Percentiles rank a stretch among this genome's conserved stretches.
phyloP scores from a whole-genome alignment of 2,329 filamentous ascomycete species.

The Aureobasidium sp. region DNA sequence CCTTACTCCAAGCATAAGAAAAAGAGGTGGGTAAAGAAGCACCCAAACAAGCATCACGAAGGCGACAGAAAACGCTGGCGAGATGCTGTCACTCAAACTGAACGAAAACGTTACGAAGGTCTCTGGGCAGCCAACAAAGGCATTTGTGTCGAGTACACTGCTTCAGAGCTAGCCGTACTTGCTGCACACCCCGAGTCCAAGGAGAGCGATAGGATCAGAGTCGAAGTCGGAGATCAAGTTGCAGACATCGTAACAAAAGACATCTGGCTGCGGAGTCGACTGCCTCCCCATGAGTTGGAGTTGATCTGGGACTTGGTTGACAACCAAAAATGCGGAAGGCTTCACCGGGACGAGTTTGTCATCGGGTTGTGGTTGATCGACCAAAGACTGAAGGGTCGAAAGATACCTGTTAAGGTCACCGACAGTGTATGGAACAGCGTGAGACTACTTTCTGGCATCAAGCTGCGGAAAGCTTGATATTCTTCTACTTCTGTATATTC shows the following conservation, averaged over 20 bases:
- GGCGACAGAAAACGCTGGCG: constrained; percentile 69
- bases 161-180: constrained; percentile 12
- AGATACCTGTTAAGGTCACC: constrained; percentile 62
- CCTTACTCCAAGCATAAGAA: constrained; percentile 44
- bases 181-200: constrained; percentile 12
- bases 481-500: background rate
- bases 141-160: constrained; percentile 29
- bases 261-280: constrained; percentile 63
- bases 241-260: constrained; percentile 62
- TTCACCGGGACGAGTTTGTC: constrained; percentile 66
- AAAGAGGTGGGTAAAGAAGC: constrained; percentile 51
- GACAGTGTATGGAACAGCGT: constrained; percentile 72
- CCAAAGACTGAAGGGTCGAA: constrained; percentile 69
- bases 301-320: constrained; percentile 68
- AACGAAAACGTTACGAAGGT: constrained; percentile 74
- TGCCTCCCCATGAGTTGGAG: constrained; percentile 59
- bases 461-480: constrained; percentile 19
- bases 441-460: constrained; percentile 34
- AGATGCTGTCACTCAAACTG: constrained; percentile 61
- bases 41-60: constrained; percentile 66
- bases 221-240: constrained; percentile 44
- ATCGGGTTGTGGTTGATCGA: constrained; percentile 79
- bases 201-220: background rate
- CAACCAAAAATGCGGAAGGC: constrained; percentile 49
- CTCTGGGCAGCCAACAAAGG: constrained; percentile 79